Evolutionary conservation across 139 green algal genomes (phyloP).

Genomic region (Deuterostichococcus epilithicus): DNA sequence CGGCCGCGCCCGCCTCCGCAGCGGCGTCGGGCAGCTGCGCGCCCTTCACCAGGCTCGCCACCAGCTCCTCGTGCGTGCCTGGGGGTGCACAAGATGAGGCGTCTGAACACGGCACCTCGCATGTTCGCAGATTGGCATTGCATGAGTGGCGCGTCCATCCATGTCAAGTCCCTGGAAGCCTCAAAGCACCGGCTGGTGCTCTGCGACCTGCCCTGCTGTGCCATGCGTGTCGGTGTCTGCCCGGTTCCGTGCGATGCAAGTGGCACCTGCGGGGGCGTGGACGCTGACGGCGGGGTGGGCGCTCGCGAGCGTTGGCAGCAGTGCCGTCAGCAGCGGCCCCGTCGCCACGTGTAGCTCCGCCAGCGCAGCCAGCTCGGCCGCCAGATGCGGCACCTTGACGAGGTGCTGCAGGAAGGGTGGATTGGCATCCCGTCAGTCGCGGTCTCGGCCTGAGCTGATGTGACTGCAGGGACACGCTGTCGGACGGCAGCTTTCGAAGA

Average conservation of each 20-base stretch:
- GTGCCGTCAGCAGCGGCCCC: slow-evolving; percentile 14
- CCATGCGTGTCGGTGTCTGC: too few species aligned
- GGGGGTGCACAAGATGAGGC: background rate
- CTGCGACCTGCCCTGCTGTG: too few species aligned
- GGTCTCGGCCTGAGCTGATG: too few species aligned
- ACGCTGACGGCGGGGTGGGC: slow-evolving; percentile 1
- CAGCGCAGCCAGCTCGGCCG: slow-evolving; percentile 35
- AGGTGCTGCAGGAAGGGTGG: slow-evolving; percentile 2
- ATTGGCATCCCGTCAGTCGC: too few species aligned
- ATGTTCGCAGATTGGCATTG: too few species aligned
- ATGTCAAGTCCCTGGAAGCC: too few species aligned
- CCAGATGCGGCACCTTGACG: slow-evolving; percentile 19
- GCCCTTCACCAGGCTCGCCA: slow-evolving; percentile 26
- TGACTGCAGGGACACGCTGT: too few species aligned
- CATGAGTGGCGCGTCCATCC: too few species aligned
- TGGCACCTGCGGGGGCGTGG: slow-evolving; percentile 7
- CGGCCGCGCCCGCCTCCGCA: background rate
- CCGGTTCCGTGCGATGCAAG: background rate
- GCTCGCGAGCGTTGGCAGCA: slow-evolving; percentile 17
- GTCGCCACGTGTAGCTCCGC: slow-evolving; percentile 20
- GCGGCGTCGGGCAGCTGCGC: slow-evolving; percentile 23
- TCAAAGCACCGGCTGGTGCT: too few species aligned
- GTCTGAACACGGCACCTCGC: too few species aligned
- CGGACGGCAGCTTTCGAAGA: too few species aligned
- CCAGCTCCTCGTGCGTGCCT: slow-evolving; percentile 13